These are phyloP conservation scores for Sideroxylon spinosum DNA, from an alignment of 179 eudicot species.

Conservation along the genomic window DNA sequence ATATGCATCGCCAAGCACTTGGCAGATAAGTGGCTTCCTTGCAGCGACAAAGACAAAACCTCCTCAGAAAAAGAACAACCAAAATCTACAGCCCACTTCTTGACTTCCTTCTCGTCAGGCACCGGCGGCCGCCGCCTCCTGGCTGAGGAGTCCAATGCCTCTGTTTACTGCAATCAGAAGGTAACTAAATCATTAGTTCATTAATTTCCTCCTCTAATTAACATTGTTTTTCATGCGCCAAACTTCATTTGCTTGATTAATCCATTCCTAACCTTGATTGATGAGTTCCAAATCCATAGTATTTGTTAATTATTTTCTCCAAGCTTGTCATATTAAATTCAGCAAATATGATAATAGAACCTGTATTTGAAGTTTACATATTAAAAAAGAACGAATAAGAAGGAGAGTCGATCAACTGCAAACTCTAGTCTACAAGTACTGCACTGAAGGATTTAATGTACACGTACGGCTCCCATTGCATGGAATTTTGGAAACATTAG, in stretches of 20 bases:
- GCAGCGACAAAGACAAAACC: not conserved
- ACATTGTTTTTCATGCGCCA: not conserved
- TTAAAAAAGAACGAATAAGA: too few species aligned
- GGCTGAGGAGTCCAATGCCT: not conserved
- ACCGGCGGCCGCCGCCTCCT: constrained; percentile 17
- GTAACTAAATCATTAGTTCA: not conserved
- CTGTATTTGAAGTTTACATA: too few species aligned
- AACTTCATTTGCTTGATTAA: not conserved
- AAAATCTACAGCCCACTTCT: constrained; percentile 9
- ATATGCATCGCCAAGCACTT: constrained; percentile 13
- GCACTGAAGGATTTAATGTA: too few species aligned
- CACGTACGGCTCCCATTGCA: too few species aligned
- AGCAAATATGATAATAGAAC: too few species aligned
- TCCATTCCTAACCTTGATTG: not conserved
- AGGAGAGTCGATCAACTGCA: too few species aligned
- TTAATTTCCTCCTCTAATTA: not conserved
- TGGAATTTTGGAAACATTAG: too few species aligned
- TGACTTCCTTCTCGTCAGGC: not conserved
- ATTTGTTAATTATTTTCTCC: too few species aligned
- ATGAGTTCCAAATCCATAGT: too few species aligned
- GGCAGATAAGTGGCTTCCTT: constrained; percentile 13
- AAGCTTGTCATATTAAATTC: too few species aligned
- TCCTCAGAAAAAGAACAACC: not conserved
- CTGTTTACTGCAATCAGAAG: constrained; percentile 5
- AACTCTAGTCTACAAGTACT: too few species aligned